These are phyloP conservation scores for Flaveria robusta DNA, from an alignment of 129 eudicot species.

Conservation along the genomic window DNA sequence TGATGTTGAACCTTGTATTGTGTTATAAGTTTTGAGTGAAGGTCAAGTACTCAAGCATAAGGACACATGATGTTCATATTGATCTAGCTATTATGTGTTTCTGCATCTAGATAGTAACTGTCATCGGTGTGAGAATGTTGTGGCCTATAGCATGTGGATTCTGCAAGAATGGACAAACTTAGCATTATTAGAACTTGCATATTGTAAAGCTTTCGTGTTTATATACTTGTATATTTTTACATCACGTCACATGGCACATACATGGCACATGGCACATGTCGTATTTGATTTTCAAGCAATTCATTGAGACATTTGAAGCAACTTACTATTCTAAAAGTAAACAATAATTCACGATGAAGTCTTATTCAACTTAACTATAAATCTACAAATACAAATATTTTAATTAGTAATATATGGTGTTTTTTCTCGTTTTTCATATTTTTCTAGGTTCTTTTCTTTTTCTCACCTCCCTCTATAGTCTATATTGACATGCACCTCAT, in stretches of 20 bases:
- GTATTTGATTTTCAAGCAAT: not conserved
- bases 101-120: too few species aligned
- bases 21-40: conserved; percentile 21
- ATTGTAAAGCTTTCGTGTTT: conserved; percentile 19
- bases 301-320: not conserved
- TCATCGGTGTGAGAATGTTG: not conserved
- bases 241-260: too few species aligned
- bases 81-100: not conserved
- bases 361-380: too few species aligned
- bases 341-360: too few species aligned
- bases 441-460: too few species aligned
- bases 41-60: conserved; percentile 10
- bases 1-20: conserved; percentile 11
- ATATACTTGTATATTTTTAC: not conserved
- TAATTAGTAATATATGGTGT: too few species aligned
- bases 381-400: too few species aligned
- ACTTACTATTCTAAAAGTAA: too few species aligned
- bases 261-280: not conserved
- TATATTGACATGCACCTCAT: too few species aligned
- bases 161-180: not conserved
- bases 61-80: not conserved
- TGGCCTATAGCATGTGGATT: conserved; percentile 11
- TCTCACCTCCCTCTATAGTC: too few species aligned
- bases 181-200: conserved; percentile 15
- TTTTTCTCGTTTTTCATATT: too few species aligned